These are phyloP conservation scores for Pterulicium gracile DNA, from an alignment of 1,284 basidiomycete species.

Conservation along the genomic window DNA sequence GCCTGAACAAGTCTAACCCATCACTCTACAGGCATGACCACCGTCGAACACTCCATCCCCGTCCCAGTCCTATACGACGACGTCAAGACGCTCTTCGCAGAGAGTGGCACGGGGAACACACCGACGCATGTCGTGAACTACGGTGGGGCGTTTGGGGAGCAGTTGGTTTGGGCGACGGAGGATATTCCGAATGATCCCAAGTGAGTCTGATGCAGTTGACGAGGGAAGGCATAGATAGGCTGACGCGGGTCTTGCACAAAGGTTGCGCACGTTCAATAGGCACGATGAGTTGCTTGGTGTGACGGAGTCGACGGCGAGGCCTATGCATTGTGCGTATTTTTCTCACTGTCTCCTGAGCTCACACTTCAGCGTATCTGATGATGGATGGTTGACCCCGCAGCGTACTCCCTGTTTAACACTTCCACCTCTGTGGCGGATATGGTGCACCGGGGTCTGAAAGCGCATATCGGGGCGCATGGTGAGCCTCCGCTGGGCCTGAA, in stretches of 20 bases:
- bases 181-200: conserved; percentile 58
- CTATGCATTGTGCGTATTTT: conserved; percentile 37
- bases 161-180: conserved; percentile 52
- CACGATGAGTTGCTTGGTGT: conserved; percentile 55
- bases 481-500: conserved; percentile 63
- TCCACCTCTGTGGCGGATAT: conserved; percentile 56
- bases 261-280: conserved; percentile 48
- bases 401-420: conserved; percentile 55
- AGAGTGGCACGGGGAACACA: conserved; percentile 61
- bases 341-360: too few relatives aligned
- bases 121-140: conserved; percentile 69
- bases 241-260: too few relatives aligned
- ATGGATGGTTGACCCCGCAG: conserved; percentile 25
- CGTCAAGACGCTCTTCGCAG: conserved; percentile 43
- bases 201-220: conserved; percentile 25
- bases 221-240: too few relatives aligned
- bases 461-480: conserved; percentile 67
- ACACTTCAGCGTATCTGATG: not conserved
- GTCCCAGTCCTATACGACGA: conserved; percentile 60
- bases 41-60: conserved; percentile 62
- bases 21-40: conserved; percentile 62
- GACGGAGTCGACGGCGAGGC: conserved; percentile 49
- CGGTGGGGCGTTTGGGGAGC: conserved; percentile 56
- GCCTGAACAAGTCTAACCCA: not conserved
- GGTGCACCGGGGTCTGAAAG: conserved; percentile 46